These are phyloP conservation scores for Jamesozyma piceae DNA, from an alignment of 805 yeast species.

Conservation along the genomic window DNA sequence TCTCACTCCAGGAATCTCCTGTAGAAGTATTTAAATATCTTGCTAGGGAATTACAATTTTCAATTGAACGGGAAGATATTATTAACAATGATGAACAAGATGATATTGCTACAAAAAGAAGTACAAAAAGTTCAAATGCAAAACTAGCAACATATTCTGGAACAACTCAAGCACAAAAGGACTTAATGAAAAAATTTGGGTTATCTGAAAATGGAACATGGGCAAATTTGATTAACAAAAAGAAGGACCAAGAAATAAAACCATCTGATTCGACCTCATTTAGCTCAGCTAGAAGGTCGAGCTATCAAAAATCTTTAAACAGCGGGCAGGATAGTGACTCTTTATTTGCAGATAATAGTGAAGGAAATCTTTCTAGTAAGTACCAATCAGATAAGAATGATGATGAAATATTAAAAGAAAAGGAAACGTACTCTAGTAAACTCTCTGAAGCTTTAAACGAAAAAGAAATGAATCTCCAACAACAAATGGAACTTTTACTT, in stretches of 20 bases:
- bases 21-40: constrained; percentile 27
- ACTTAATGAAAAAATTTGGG: constrained; percentile 25
- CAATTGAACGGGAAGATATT: constrained; percentile 8
- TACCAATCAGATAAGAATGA: not conserved
- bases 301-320: constrained; percentile 1
- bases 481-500: constrained; percentile 17
- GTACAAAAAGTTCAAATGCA: constrained; percentile 6
- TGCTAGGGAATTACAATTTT: constrained; percentile 27
- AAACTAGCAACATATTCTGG: not conserved
- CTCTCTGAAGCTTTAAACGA: constrained; percentile 7
- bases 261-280: not conserved
- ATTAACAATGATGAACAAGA: constrained; percentile 9
- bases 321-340: not conserved
- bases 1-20: constrained; percentile 22
- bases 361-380: not conserved
- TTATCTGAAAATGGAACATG: constrained; percentile 27
- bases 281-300: not conserved
- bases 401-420: not conserved
- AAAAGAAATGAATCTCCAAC: constrained; percentile 5
- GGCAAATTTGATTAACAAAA: constrained; percentile 23
- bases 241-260: constrained; percentile 6
- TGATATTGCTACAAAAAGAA: constrained; percentile 4
- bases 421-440: constrained; percentile 4
- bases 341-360: not conserved
- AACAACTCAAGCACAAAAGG: constrained; percentile 6